These are phyloP conservation scores for Magnolia changhungtana DNA, from an alignment of 164 flowering plant species.

Conservation along the genomic window DNA sequence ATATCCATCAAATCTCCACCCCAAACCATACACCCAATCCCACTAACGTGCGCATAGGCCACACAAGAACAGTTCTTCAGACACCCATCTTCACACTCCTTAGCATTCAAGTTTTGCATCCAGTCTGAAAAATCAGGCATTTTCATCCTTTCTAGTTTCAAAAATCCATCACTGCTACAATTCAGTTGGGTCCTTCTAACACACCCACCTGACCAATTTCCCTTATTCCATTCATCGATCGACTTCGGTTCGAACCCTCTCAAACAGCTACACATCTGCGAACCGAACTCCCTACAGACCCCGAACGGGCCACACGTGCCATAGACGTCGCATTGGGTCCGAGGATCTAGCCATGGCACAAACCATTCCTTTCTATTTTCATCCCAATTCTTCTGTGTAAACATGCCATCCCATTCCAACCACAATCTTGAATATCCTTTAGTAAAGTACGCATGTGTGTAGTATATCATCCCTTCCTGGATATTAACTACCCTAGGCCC, in stretches of 20 bases:
- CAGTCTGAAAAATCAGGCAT: conserved; percentile 19
- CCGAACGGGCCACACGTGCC: no score
- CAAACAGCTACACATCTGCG: no score
- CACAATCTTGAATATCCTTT: neutral
- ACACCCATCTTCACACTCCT: conserved; percentile 17
- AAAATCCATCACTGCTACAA: conserved; percentile 11
- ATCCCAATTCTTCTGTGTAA: neutral
- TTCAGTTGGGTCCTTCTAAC: conserved; percentile 8
- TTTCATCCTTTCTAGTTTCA: conserved; percentile 15
- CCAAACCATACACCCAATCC: conserved; percentile 12
- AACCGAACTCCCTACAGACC: no score
- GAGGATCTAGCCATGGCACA: neutral
- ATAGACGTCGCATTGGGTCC: no score
- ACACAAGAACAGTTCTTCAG: conserved; percentile 25
- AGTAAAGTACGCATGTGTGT: no score
- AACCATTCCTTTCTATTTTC: neutral
- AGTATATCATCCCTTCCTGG: neutral
- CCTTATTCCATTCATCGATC: no score
- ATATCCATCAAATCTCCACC: neutral
- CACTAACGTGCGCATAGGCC: conserved; percentile 18
- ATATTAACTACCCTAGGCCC: neutral
- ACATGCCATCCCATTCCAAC: neutral
- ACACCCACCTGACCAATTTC: conserved; percentile 23
- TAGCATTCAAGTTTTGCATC: neutral
- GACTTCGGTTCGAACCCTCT: no score